These are phyloP conservation scores for Nitzschia sp. DNA, from an alignment of 108 stramenopile genomes.

Conservation along the genomic window DNA sequence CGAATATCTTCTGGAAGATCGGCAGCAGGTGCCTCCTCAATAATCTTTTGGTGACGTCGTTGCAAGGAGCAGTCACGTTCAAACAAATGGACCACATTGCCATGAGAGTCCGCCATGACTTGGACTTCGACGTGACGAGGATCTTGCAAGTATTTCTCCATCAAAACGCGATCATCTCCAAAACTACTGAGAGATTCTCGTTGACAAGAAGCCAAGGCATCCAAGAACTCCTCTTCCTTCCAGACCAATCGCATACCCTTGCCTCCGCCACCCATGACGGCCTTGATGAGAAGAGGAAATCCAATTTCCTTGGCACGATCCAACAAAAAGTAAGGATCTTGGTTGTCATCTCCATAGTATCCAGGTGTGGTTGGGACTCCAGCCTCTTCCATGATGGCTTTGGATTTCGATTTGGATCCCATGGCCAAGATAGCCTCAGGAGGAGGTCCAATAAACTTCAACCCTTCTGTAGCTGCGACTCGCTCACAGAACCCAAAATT, in stretches of 20 bases:
- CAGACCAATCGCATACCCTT: conserved; percentile 98
- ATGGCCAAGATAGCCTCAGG: conserved; percentile 83
- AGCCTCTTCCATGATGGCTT: conserved; percentile 87
- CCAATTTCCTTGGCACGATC: conserved; percentile 87
- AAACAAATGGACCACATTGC: conserved; percentile 68
- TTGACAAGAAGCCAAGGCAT: conserved; percentile 78
- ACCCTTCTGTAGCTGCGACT: conserved; percentile 27
- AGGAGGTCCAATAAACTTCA: conserved; percentile 90
- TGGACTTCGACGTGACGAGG: conserved; percentile 99
- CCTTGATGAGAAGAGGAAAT: conserved; percentile 99
- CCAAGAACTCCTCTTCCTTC: conserved; percentile 61
- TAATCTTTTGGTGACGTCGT: conserved; percentile 97
- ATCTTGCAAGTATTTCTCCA: conserved; percentile 95
- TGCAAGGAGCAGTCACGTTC: conserved; percentile 97
- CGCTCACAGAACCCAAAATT: conserved; percentile 73
- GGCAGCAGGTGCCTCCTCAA: conserved; percentile 91
- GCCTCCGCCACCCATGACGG: conserved; percentile 95
- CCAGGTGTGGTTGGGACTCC: conserved; percentile 93
- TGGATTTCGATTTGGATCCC: conserved; percentile 93
- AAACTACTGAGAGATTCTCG: conserved; percentile 91
- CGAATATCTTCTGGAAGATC: conserved; percentile 74
- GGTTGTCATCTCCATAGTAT: conserved; percentile 65
- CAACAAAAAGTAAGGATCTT: conserved; percentile 54
- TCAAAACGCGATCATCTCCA: conserved; percentile 90
- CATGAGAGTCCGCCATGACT: conserved; percentile 73